Percentiles rank a stretch among this genome's conserved stretches.
These are phyloP conservation scores for Zopfochytrium polystomum DNA, from an alignment of 371 early-diverging fungal genomes.

Conservation along the genomic window DNA sequence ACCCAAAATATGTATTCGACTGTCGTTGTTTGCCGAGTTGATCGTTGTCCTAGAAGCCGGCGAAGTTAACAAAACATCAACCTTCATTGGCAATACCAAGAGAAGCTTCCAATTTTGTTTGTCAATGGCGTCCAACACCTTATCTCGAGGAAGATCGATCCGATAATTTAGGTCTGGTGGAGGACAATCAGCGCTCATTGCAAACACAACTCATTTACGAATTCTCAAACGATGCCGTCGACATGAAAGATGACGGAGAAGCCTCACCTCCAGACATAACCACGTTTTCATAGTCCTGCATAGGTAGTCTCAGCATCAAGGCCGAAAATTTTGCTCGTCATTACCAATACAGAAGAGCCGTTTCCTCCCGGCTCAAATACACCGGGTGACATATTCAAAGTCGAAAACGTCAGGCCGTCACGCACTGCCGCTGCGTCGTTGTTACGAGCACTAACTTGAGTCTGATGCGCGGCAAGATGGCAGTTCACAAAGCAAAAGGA, in stretches of 20 bases:
- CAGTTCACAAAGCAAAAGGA: slow-evolving; percentile 82
- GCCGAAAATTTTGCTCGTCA: slow-evolving; percentile 9
- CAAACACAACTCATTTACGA: no score
- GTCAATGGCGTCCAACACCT: slow-evolving; percentile 52
- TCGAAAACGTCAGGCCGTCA: slow-evolving; percentile 56
- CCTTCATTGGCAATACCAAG: slow-evolving; percentile 33
- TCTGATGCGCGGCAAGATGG: slow-evolving; percentile 84
- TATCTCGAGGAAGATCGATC: slow-evolving; percentile 62
- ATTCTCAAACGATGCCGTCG: no score
- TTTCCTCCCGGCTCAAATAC: slow-evolving; percentile 59
- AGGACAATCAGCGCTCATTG: no score
- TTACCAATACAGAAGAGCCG: slow-evolving; percentile 60
- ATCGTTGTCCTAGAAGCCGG: slow-evolving; percentile 57
- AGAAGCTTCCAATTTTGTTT: slow-evolving; percentile 32
- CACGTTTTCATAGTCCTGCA: slow-evolving; percentile 68
- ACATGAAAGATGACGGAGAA: no score
- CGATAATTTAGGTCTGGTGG: slow-evolving; percentile 90
- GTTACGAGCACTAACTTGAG: slow-evolving; percentile 67
- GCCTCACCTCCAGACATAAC: slow-evolving; percentile 26
- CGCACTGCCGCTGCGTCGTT: slow-evolving; percentile 70
- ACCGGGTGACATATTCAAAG: slow-evolving; percentile 15
- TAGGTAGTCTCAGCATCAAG: slow-evolving; percentile 9
- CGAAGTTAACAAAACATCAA: neutral
- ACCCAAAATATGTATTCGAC: slow-evolving; percentile 52
- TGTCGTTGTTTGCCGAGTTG: slow-evolving; percentile 59